A percentile compares a stretch with the other conserved stretches of the same genome.
phyloP scores from a whole-genome alignment of 2,329 filamentous ascomycete species.

The Neonectria coccinea region DNA sequence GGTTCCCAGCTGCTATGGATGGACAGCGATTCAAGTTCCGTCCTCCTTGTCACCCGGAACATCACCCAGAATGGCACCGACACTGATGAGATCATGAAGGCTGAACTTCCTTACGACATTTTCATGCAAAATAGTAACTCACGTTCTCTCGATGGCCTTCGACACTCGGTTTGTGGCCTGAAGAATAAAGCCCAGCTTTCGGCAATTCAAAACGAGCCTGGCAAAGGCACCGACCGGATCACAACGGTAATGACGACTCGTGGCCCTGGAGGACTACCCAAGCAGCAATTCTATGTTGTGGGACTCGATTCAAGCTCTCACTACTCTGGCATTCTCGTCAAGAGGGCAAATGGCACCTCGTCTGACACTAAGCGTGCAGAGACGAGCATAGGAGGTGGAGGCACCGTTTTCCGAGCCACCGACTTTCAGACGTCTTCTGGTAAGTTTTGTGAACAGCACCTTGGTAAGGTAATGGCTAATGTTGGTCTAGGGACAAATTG shows the following conservation, averaged over 20 bases:
- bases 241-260: conserved; percentile 76
- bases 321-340: conserved; percentile 81
- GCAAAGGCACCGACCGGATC: conserved; percentile 60
- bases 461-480: conserved; percentile 17
- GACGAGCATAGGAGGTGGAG: conserved; percentile 74
- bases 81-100: conserved; percentile 66
- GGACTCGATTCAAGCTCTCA: conserved; percentile 77
- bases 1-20: conserved; percentile 76
- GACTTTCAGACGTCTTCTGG: conserved; percentile 83
- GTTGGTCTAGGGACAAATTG: conserved; percentile 76
- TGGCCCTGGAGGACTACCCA: conserved; percentile 75
- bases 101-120: conserved; percentile 75
- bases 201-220: conserved; percentile 61
- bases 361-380: conserved; percentile 54
- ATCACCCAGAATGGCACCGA: conserved; percentile 68
- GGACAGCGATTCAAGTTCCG: conserved; percentile 84
- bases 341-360: conserved; percentile 62
- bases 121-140: conserved; percentile 77
- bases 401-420: conserved; percentile 77
- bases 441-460: conserved; percentile 55
- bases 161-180: conserved; percentile 86
- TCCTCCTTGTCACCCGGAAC: conserved; percentile 82
- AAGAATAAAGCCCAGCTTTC: conserved; percentile 72
- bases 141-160: conserved; percentile 73
- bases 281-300: conserved; percentile 88